Base-by-base conservation (phyloP, 257 asterid genomes). In the Nicotiana tomentosiformis region DNA sequence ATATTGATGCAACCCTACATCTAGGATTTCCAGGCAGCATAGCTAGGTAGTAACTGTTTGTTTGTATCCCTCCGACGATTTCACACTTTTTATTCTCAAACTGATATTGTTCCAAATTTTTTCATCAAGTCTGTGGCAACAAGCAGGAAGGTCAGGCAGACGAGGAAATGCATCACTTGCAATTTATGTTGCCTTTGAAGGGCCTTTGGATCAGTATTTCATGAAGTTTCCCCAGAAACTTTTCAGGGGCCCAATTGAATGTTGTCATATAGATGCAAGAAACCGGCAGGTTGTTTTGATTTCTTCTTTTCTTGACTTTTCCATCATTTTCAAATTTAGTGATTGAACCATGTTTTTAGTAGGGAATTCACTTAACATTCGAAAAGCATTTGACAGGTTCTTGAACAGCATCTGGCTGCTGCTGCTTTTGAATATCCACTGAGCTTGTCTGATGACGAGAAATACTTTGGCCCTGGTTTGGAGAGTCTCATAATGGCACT, bases 111-210 rank as follows among this genome's bases (percentile, higher is more conserved):
- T 67, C 51, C 4, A 67, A 76, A 17, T 82, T 84, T 81, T 30
- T 65, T 81, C 83, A 37, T 78, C 70, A 81, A 94, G 98, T 89
- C 89, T 96, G 70, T 91, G 98, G 98, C 98, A 96, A 89, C 99
- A 96, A 91, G 98, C 98, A 85, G 98, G 99, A 87, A 92, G 98
- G 87, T 91, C 99, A 26, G 99, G 99, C 70, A 90, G 99, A 87
- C 88, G 99, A 90, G 99, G 88, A 85, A 96, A 88, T 58, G 84
- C 93, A 39, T 96, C 99, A 29, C 92, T 96, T 87, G 94, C 99
- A 86, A 87, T 96, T 79, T 96, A 96, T 87, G 96, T 94, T 77
- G 99, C 99, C 86, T 96, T 96, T 89, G 98, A 94, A 86, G 98
- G 97, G 68, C 97, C 99, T 82, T 87, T 94, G 81, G 98, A 94